These are phyloP conservation scores for Atractiella rhizophila DNA, from an alignment of 768 basidiomycete species.

Conservation along the genomic window DNA sequence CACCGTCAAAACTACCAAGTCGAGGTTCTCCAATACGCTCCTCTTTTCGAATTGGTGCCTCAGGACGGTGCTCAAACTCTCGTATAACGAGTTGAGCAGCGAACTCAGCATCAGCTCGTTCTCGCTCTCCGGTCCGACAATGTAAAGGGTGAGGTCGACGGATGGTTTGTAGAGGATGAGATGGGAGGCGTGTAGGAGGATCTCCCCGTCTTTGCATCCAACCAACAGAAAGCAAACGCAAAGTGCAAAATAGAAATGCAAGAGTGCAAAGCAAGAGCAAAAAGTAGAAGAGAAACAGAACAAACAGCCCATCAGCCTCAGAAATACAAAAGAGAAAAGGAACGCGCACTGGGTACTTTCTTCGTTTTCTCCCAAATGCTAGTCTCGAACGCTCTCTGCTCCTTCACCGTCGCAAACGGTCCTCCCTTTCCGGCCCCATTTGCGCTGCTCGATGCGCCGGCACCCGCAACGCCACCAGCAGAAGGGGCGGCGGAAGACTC, in stretches of 20 bases:
- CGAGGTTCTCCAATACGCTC: conserved; percentile 76
- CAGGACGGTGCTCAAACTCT: conserved; percentile 60
- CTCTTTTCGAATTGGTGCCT: conserved; percentile 86
- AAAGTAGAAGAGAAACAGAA: neutral
- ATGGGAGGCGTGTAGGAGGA: conserved; percentile 68
- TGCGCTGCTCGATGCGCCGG: conserved; percentile 17
- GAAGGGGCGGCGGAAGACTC: conserved; percentile 9
- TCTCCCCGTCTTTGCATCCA: conserved; percentile 36
- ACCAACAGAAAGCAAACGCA: neutral
- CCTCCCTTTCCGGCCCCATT: conserved; percentile 7
- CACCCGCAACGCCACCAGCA: conserved; percentile 17
- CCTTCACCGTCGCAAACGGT: conserved; percentile 37
- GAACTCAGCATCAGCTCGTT: conserved; percentile 88
- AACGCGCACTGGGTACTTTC: conserved; percentile 53
- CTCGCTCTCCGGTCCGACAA: conserved; percentile 60
- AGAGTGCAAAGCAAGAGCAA: neutral
- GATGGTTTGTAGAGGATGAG: conserved; percentile 86
- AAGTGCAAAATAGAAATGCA: neutral
- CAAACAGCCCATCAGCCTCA: neutral
- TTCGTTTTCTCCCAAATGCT: conserved; percentile 86
- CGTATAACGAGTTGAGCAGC: conserved; percentile 59
- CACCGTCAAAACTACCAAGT: conserved; percentile 66
- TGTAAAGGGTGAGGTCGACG: conserved; percentile 81
- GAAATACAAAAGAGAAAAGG: neutral
- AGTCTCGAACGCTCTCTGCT: conserved; percentile 88